Base-by-base conservation (phyloP, 371 early-diverging fungal species). In the Capillidium heterosporum region DNA sequence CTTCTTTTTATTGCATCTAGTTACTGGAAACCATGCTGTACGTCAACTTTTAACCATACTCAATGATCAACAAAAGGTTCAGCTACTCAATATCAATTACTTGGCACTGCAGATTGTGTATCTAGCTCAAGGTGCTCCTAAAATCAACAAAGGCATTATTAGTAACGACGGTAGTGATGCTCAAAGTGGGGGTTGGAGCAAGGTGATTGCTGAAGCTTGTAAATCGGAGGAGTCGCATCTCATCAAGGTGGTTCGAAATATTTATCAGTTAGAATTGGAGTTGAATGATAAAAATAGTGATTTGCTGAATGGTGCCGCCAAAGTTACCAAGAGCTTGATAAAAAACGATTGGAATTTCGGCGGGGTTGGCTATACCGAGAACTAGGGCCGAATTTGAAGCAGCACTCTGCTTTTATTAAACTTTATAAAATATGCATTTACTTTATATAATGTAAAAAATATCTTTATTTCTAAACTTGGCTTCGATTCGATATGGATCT, bases 1-100 rank as follows among this genome's bases (percentile, higher is more conserved):
- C n/a, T 57, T 57, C 27, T 57, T 57, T 40, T 40, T 57, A 19
- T 10, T 57, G 3, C 57, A 57, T 48, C 23, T 15, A 1, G 32
- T 57, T 13, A 57, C 57, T 48, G 48, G 48, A 19, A 48, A 40
- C 27, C 57, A 57, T 19, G 35, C 31, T 1, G 40, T 48, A 24
- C 31, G 49, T 21, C 28, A 26, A 13, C 32, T 57, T n/a, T 48
- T 48, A 15, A 8, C 5, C 15, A 31, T 31, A 15, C 23, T 57
- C 23, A 15, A 32, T 7, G 3, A 21, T 15, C 23, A 57, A 13
- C 35, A 48, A 5, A 13, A 48, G 41, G 28, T 57, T 32, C 48
- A 47, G 26, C 42, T 57, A 5, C 23, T 57, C 17, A 40, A 42
- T 15, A 29, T 55, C 27, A 55, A 55, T 24, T 55, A 35, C 15